Base-by-base conservation (phyloP, 1,139 yeast species). In the Arxiozyma slooffiae region DNA sequence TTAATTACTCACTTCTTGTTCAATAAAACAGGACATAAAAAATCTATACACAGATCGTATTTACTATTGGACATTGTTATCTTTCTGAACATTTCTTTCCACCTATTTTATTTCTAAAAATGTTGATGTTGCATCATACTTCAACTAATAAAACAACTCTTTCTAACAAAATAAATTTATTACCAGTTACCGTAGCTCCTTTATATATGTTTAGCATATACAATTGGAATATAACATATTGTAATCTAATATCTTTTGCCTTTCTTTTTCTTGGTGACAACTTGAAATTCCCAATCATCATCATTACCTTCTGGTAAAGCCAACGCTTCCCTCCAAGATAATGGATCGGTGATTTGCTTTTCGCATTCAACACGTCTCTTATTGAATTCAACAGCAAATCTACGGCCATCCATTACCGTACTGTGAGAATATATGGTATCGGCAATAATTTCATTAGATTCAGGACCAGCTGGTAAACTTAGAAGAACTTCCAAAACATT, bases 361-460 rank as follows among this genome's bases (percentile, higher is more conserved):
- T 87, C 96, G 48, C 86, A 89, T 52, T 72, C 77, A 57, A 75
- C 76, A 63, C 94, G 82, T 64, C 85, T 81, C 70, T 84, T 85
- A 66, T 85, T 73, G 66, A 92, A 92, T 63, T 92, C 98, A 53
- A 78, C 80, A 1, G 97, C 95, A 72, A 90, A 92, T 56, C 96
- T 77, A 65, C 96, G 81, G 22, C 97, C 98, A 66, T 92, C 97
- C 87, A 92, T 82, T 2, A 94, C 85, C 2, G 94, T 79, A 30
- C 96, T 86, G 57, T 92, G 86, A 47, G 94, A 81, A 69, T 89
- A 90, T 54, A 92, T 82, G 16, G 97, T 87, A 66, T 92, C 98
- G 3, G 96, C 83, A 63, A 92, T 89, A 64, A 92, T 86, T 65
- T 84, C 95, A 47, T 77, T 74, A 1, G 95, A 81, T 59, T 89